Percentiles rank a stretch among this genome's conserved stretches.
These are phyloP conservation scores for Smallanthus sonchifolius DNA, from an alignment of 129 eudicot genomes.

Conservation along the genomic window DNA sequence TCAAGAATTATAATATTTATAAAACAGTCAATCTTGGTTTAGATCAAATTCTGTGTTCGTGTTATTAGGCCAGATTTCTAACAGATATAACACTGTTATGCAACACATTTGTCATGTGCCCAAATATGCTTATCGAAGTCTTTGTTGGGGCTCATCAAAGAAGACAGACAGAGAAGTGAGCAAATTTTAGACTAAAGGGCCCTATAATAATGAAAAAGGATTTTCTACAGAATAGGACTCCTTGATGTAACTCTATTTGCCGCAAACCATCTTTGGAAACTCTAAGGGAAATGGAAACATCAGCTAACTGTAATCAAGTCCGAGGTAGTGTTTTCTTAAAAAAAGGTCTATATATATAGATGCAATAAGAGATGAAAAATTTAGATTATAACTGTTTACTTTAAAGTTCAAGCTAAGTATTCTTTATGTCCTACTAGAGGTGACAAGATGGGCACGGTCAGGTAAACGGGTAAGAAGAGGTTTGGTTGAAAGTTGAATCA, in stretches of 20 bases:
- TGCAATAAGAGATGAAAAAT: neutral
- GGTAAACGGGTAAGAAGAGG: neutral
- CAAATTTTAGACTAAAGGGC: constrained; percentile 12
- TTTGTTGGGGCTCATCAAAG: constrained; percentile 6
- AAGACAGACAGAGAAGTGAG: constrained; percentile 5
- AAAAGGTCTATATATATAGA: neutral
- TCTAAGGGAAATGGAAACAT: constrained; percentile 15
- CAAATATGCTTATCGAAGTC: neutral
- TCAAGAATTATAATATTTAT: no score
- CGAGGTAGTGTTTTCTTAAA: constrained; percentile 19
- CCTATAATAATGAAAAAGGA: constrained; percentile 18
- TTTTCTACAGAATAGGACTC: constrained; percentile 3
- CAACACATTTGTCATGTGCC: constrained; percentile 10
- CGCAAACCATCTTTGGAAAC: constrained; percentile 19
- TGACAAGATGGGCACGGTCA: neutral
- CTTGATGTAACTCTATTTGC: constrained; percentile 13
- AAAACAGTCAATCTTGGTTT: no score
- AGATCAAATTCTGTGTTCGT: no score
- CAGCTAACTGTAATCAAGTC: constrained; percentile 20
- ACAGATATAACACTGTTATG: constrained; percentile 1
- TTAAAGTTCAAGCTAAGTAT: constrained; percentile 3
- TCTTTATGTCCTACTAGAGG: neutral
- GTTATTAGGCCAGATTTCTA: no score
- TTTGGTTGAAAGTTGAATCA: neutral
- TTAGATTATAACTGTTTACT: neutral